Conservation (phyloP, 2,329 filamentous ascomycete genomes). For the Leptographium radiaticola region DNA sequence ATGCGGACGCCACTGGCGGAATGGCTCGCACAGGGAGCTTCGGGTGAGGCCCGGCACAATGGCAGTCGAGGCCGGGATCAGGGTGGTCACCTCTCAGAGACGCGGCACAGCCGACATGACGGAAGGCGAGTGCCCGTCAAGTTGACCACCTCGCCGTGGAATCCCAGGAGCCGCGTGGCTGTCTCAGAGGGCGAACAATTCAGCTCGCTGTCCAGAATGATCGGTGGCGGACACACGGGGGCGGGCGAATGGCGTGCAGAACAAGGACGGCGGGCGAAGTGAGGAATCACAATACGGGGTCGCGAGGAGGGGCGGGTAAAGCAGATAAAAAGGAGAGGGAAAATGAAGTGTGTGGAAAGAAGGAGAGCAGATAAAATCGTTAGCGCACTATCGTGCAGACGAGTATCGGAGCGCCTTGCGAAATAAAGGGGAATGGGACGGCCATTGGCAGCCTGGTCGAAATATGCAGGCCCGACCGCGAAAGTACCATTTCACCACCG, state of each 20-base stretch:
- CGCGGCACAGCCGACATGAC: conserved; percentile 1
- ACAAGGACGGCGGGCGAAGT: too few relatives aligned
- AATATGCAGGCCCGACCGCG: neutral
- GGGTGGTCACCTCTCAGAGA: neutral
- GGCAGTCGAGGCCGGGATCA: neutral
- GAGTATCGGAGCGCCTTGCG: neutral
- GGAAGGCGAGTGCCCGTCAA: neutral
- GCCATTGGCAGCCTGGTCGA: neutral
- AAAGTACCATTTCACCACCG: neutral
- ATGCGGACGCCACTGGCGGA: neutral
- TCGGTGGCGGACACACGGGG: too few relatives aligned
- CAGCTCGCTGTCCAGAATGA: too few relatives aligned
- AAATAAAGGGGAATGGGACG: neutral
- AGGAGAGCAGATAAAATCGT: conserved; percentile 1
- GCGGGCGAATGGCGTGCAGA: too few relatives aligned
- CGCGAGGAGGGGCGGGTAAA: neutral
- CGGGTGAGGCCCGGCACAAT: neutral
- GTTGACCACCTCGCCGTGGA: neutral
- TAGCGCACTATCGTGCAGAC: neutral
- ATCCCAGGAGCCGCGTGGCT: neutral
- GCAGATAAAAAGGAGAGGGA: neutral
- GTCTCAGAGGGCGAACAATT: neutral
- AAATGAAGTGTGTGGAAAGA: neutral
- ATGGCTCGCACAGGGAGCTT: neutral
- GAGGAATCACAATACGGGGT: too few relatives aligned